These are phyloP conservation scores for Haplosporangium sp. DNA, from an alignment of 371 early-diverging fungal species.

Conservation along the genomic window DNA sequence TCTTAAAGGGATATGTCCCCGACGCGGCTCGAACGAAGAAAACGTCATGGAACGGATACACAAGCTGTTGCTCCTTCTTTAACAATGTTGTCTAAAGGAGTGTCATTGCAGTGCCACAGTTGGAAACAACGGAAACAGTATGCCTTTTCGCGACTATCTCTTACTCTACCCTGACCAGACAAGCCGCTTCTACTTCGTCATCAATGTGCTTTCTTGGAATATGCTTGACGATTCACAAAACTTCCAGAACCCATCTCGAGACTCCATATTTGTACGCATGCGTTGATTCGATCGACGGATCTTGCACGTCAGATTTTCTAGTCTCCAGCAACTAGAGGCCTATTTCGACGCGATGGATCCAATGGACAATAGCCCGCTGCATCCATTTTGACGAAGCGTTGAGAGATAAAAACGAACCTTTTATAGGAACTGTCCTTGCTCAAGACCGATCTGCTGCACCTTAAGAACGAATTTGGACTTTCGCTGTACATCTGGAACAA, in stretches of 20 bases:
- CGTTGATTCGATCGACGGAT: not conserved
- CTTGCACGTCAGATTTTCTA: slow-evolving; percentile 1
- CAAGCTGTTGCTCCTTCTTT: slow-evolving; percentile 4
- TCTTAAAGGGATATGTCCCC: no score
- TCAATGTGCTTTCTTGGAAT: not conserved
- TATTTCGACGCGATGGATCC: no score
- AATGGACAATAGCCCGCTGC: no score
- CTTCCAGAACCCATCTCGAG: slow-evolving; percentile 1
- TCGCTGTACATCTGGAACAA: slow-evolving; percentile 3
- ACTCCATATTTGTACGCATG: slow-evolving; percentile 5
- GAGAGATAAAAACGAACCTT: not conserved
- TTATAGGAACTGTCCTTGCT: slow-evolving; percentile 9
- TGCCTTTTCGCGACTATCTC: slow-evolving; percentile 13
- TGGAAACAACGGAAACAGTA: no score
- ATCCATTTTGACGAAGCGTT: not conserved
- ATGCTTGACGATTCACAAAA: slow-evolving; percentile 5
- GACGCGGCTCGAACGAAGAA: no score
- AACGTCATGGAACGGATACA: no score
- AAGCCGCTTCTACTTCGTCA: not conserved
- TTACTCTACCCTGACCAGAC: slow-evolving; percentile 6
- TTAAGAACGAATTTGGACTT: slow-evolving; percentile 1
- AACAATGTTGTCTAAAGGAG: not conserved
- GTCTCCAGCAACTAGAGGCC: slow-evolving; percentile 15
- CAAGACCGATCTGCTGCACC: not conserved
- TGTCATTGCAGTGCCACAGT: not conserved